Base-by-base conservation (phyloP, 306 rosid genomes). In the Prunus mume region DNA sequence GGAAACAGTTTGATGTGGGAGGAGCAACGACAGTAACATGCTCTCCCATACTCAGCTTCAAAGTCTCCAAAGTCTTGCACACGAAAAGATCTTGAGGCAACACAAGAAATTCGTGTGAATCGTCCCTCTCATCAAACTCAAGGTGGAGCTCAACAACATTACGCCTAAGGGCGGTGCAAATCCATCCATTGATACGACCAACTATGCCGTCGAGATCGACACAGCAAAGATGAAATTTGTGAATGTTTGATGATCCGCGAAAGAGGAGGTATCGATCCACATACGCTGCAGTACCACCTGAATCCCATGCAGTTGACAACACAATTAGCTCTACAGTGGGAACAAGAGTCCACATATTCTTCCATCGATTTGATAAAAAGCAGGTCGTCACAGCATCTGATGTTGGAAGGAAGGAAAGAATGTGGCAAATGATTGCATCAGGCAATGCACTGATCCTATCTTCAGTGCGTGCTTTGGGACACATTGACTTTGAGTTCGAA, bases 401-500 rank as follows among this genome's bases (percentile, higher is more conserved):
- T 71, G 75, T n/a, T 5, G 30, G 75, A 38, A 69, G 30, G 14
- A 50, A 69, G n/a, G 61, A 49, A 71, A 32, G 62, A 25, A 51
- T 28, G 50, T 71, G 75, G 14, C 11, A 19, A 54, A 38, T 3
- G 54, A n/a, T 4, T 2, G 6, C 64, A 54, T 54, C 64, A 1
- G 50, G 64, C 5, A 71, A 6, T 9, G 2, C 49, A 30, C 63
- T 52, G 63, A 70, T 52, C 63, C 63, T 70, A 19, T 70, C 74
- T 69, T 12, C 43, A 49, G 10, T 17, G 73, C 14, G 17, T 17
- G 34, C 45, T 49, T 61, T 61, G 11, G 3, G 41, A 27, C 38
- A 34, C 38, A 34, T 34, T 34, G 3, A 8, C 20, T 18, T 69
- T 27, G 74, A 18, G 61, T 50, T 69, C 22, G 74, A 51, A 28